Percentiles rank a stretch among this genome's conserved stretches.
phyloP scores from a whole-genome alignment of 1,284 basidiomycete species.

The Rhodotorula sp. region DNA sequence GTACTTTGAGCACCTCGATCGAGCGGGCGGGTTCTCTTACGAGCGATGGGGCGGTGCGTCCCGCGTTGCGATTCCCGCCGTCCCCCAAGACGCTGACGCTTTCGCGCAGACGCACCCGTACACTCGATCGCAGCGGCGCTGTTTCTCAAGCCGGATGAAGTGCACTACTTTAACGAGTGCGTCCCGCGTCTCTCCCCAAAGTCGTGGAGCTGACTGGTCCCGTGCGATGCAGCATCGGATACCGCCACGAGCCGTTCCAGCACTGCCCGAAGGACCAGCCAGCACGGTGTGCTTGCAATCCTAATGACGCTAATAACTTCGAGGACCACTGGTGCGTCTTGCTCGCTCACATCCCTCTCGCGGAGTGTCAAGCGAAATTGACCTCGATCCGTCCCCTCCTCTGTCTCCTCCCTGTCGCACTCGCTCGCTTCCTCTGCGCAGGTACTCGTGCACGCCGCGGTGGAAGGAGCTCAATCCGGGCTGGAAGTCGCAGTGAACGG shows the following conservation, averaged over 20 bases:
- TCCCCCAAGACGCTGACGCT: not conserved
- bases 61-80: not conserved
- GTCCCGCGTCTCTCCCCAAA: not conserved
- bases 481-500: not conserved
- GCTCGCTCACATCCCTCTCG: too few relatives aligned
- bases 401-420: too few relatives aligned
- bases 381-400: too few relatives aligned
- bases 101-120: slow-evolving; percentile 61
- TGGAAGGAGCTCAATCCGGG: slow-evolving; percentile 3
- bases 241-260: slow-evolving; percentile 33
- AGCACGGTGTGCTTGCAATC: slow-evolving; percentile 55
- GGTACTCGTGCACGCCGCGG: slow-evolving; percentile 23
- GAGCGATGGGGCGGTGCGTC: slow-evolving; percentile 52
- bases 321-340: slow-evolving; percentile 15
- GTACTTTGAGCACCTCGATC: slow-evolving; percentile 71
- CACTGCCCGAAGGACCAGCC: slow-evolving; percentile 62
- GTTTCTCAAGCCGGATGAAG: slow-evolving; percentile 62
- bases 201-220: too few relatives aligned
- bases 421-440: too few relatives aligned
- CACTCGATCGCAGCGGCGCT: slow-evolving; percentile 76
- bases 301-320: slow-evolving; percentile 20
- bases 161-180: slow-evolving; percentile 43
- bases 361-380: too few relatives aligned
- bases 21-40: slow-evolving; percentile 72
- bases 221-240: slow-evolving; percentile 3